Percentiles rank a stretch among this genome's conserved stretches.
These are phyloP conservation scores for Somion occarium DNA, from an alignment of 1,284 basidiomycete species.

Conservation along the genomic window DNA sequence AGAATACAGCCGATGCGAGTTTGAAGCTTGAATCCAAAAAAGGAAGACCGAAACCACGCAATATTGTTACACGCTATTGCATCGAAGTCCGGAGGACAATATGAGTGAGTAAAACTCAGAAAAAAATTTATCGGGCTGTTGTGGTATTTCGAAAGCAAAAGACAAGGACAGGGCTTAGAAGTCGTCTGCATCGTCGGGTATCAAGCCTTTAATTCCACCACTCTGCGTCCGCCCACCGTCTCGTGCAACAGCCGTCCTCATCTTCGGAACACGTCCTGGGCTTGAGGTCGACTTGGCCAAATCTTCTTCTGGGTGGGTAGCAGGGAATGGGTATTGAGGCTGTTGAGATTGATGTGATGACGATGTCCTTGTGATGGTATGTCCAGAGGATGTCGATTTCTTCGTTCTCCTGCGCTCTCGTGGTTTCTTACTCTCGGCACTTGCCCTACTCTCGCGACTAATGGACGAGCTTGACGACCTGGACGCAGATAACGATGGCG, in stretches of 20 bases:
- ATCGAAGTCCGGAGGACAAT: not conserved
- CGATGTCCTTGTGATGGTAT: not conserved
- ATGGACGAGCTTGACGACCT: slow-evolving; percentile 24
- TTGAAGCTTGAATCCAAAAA: not conserved
- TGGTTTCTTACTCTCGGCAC: slow-evolving; percentile 12
- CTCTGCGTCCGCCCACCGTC: slow-evolving; percentile 80
- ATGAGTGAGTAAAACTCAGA: not conserved
- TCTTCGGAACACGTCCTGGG: slow-evolving; percentile 32
- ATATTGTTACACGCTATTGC: not conserved
- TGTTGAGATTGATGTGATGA: slow-evolving; percentile 13
- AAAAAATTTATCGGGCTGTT: not conserved
- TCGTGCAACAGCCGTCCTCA: slow-evolving; percentile 66
- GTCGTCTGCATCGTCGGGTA: slow-evolving; percentile 30
- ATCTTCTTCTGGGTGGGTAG: slow-evolving; percentile 35
- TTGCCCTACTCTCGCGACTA: slow-evolving; percentile 13
- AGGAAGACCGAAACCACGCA: not conserved
- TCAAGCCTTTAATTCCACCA: slow-evolving; percentile 68
- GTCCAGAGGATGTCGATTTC: slow-evolving; percentile 15
- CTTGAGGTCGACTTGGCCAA: slow-evolving; percentile 30
- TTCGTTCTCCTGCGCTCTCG: slow-evolving; percentile 24
- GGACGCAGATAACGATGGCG: slow-evolving; percentile 30
- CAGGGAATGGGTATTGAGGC: slow-evolving; percentile 58
- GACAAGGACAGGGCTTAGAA: slow-evolving; percentile 16
- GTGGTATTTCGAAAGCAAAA: not conserved
- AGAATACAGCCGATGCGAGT: not conserved